Base-by-base conservation (phyloP, 2,329 filamentous ascomycete genomes). In the Corinectria fuckeliana region DNA sequence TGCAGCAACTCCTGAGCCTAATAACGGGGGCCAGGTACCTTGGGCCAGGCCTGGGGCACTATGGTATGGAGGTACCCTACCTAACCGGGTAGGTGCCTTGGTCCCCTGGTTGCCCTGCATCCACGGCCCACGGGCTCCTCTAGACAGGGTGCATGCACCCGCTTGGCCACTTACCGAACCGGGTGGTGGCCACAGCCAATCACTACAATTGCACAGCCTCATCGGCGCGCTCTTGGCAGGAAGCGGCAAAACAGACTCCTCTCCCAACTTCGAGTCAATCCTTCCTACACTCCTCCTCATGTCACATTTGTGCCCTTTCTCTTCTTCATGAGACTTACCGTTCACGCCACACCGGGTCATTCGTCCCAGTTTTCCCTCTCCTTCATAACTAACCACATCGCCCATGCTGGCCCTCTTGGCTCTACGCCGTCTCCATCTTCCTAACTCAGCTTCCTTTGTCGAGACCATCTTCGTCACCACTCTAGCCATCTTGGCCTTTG, bases 381-480 rank as follows among this genome's bases (percentile, higher is more conserved):
- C 28, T 63, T 50, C 48, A 60, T 56, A 36, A 48, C 50, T 50
- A 60, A 51, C 32, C 56, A 51, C 53, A 60, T 66, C 55, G 61
- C 56, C 56, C 56, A 62, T 66, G 55, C 52, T 38, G 44, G 55
- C 47, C 50, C 50, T 61, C 42, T 57, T 62, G 65, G 63, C 63
- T 69, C 59, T 52, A 69, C 67, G 67, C 65, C 65, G 38, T 62
- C 48, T 20, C 41, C 39, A 23, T 14, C 65, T 58, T 57, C 61
- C 47, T 56, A 60, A 58, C 62, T 65, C 47, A 64, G 48, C 57
- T 61, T 60, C 58, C 38, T 64, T 60, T 28, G 32, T 39, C 56
- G 60, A 56, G 55, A 62, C 53, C 53, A 39, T 54, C 60, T 66
- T 50, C 47, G 47, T 51, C 53, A 58, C 57, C 58, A 56, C 57